phyloP scores from a whole-genome alignment of 495 filamentous ascomycete species.

The Pseudoneurospora amorphoporcata region DNA sequence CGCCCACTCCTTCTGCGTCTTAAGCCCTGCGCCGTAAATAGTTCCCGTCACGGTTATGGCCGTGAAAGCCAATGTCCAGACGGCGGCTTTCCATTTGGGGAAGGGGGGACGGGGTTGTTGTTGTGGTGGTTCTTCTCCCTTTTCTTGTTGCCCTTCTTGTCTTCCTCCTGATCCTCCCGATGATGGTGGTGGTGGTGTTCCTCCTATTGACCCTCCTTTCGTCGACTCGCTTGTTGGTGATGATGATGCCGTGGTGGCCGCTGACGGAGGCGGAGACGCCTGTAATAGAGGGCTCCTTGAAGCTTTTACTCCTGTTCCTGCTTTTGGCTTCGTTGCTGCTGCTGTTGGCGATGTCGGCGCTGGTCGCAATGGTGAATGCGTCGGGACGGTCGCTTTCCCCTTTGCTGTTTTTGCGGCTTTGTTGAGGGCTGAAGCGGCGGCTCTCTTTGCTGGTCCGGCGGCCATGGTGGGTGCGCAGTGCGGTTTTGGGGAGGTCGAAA shows the following conservation, averaged over 20 bases:
- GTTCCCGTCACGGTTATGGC: conserved; percentile 40
- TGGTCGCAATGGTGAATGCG: background rate
- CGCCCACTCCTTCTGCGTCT: conserved; percentile 36
- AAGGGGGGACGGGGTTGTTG: conserved; percentile 13
- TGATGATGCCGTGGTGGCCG: background rate
- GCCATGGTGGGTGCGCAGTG: background rate
- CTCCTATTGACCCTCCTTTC: background rate
- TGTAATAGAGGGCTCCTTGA: background rate
- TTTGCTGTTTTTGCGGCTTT: background rate
- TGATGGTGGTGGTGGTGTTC: background rate
- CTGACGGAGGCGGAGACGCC: background rate
- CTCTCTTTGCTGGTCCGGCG: background rate
- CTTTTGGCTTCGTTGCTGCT: background rate
- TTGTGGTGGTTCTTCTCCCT: background rate
- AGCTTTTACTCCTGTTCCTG: background rate
- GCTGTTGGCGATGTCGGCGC: background rate
- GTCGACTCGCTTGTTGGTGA: background rate
- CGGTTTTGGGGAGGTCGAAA: too few relatives aligned
- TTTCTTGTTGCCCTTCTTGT: background rate
- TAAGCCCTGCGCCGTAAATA: conserved; percentile 49
- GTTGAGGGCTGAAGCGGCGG: background rate
- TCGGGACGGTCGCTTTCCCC: background rate
- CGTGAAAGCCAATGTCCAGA: conserved; percentile 39
- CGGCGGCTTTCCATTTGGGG: conserved; percentile 14
- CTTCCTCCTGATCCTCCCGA: background rate